Evolutionary conservation across 106 monocot genomes (phyloP).

Genomic region (Alisma plantagoaquatica): DNA sequence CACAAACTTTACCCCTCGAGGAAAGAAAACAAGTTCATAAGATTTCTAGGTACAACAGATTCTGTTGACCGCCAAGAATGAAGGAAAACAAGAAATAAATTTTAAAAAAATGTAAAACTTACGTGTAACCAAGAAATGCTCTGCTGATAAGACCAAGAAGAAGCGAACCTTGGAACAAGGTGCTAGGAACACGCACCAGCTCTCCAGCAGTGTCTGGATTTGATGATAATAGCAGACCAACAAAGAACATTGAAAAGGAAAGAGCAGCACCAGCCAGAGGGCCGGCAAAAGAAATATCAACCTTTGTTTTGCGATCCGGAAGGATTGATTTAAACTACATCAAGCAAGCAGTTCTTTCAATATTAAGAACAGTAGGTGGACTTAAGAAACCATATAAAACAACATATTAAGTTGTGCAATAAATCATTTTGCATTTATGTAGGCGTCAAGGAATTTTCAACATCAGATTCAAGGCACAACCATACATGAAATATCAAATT

Average conservation of each 20-base stretch:
- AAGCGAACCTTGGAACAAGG: slow-evolving; percentile 87
- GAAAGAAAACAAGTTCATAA: no score
- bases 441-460: no score
- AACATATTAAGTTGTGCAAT: not conserved
- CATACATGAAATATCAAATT: no score
- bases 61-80: no score
- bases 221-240: slow-evolving; percentile 71
- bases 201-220: slow-evolving; percentile 58
- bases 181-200: slow-evolving; percentile 82
- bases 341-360: no score
- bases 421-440: not conserved
- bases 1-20: no score
- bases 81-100: no score
- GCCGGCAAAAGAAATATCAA: slow-evolving; percentile 85
- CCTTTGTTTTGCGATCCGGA: slow-evolving; percentile 68
- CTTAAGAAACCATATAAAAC: not conserved
- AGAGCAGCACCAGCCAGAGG: slow-evolving; percentile 87
- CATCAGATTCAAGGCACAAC: no score
- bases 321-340: slow-evolving; percentile 97
- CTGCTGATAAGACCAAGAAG: slow-evolving; percentile 94
- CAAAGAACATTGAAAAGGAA: slow-evolving; percentile 92
- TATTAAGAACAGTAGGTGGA: no score
- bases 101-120: slow-evolving; percentile 23
- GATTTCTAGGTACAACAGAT: no score
- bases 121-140: slow-evolving; percentile 88